Evolutionary conservation across 179 eudicot species (phyloP).

Genomic region (Actinidia arguta): DNA sequence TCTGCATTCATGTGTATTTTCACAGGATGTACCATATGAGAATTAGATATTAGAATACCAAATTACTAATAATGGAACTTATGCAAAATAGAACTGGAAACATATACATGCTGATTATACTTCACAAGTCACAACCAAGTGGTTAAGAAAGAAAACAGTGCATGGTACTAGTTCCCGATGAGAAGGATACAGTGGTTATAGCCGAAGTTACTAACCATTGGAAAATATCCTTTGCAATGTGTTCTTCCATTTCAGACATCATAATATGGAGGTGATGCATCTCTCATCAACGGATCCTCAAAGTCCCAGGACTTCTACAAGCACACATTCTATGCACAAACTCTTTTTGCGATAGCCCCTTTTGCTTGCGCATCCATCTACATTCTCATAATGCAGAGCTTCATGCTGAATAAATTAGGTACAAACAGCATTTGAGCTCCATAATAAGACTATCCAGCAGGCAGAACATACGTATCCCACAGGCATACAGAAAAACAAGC

Average conservation of each 20-base stretch:
- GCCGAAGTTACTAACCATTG: not conserved
- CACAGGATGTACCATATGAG: not conserved
- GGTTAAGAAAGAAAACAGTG: not conserved
- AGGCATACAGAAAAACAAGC: not conserved
- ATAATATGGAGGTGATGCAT: not conserved
- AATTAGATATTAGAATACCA: not conserved
- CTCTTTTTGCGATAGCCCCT: not conserved
- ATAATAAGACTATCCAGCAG: not conserved
- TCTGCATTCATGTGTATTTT: not conserved
- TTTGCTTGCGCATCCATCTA: not conserved
- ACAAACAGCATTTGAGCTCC: constrained; percentile 3
- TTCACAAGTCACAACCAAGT: too few relatives aligned
- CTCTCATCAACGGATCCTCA: not conserved
- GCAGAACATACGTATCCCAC: not conserved
- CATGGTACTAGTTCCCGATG: not conserved
- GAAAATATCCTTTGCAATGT: not conserved
- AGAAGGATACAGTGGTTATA: not conserved
- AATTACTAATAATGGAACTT: not conserved
- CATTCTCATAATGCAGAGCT: not conserved
- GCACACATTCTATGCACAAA: not conserved
- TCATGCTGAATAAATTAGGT: not conserved
- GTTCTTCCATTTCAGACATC: not conserved
- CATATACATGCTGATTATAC: too few relatives aligned
- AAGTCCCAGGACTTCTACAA: not conserved
- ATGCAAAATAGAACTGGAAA: not conserved